These are phyloP conservation scores for Tolypocladium tropicale DNA, from an alignment of 2,329 filamentous ascomycete genomes.

Conservation along the genomic window DNA sequence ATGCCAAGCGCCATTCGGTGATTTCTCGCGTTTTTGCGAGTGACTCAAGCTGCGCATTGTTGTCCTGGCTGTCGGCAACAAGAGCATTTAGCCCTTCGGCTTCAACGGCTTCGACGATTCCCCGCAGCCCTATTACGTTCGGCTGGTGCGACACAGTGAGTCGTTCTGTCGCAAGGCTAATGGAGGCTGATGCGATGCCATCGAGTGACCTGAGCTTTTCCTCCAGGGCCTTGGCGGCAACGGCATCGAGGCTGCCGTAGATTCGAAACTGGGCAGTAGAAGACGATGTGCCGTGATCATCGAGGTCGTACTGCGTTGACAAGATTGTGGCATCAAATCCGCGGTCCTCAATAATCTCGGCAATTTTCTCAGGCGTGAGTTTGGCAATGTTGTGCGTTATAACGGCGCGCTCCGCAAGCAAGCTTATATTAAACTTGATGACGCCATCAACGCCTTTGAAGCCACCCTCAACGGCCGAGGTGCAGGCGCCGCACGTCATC, in stretches of 20 bases:
- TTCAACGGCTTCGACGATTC: slow-evolving; percentile 75
- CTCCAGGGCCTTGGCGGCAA: slow-evolving; percentile 63
- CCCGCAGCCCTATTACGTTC: slow-evolving; percentile 63
- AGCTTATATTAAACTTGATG: slow-evolving; percentile 84
- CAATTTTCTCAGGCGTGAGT: slow-evolving; percentile 63
- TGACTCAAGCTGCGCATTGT: slow-evolving; percentile 92
- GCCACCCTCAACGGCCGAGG: slow-evolving; percentile 76
- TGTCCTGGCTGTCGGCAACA: slow-evolving; percentile 85
- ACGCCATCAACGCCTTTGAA: slow-evolving; percentile 71
- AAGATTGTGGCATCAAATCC: slow-evolving; percentile 82
- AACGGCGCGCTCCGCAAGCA: slow-evolving; percentile 85
- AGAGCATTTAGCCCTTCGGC: slow-evolving; percentile 78
- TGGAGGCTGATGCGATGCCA: slow-evolving; percentile 63
- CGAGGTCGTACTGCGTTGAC: slow-evolving; percentile 56
- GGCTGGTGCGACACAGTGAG: slow-evolving; percentile 66
- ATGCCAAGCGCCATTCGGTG: slow-evolving; percentile 79
- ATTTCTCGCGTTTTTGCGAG: slow-evolving; percentile 95
- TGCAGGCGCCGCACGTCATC: slow-evolving; percentile 97
- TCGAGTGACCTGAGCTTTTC: slow-evolving; percentile 50
- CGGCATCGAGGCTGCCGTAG: slow-evolving; percentile 66
- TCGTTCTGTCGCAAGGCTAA: slow-evolving; percentile 65
- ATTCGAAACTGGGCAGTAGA: slow-evolving; percentile 70
- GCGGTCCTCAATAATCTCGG: slow-evolving; percentile 75
- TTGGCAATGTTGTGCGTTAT: slow-evolving; percentile 70
- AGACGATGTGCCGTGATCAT: slow-evolving; percentile 42